Evolutionary conservation across 495 filamentous ascomycete species (phyloP), one percentile per base, ranked within the genome.

Genomic region (Penicillium cinerascens): DNA sequence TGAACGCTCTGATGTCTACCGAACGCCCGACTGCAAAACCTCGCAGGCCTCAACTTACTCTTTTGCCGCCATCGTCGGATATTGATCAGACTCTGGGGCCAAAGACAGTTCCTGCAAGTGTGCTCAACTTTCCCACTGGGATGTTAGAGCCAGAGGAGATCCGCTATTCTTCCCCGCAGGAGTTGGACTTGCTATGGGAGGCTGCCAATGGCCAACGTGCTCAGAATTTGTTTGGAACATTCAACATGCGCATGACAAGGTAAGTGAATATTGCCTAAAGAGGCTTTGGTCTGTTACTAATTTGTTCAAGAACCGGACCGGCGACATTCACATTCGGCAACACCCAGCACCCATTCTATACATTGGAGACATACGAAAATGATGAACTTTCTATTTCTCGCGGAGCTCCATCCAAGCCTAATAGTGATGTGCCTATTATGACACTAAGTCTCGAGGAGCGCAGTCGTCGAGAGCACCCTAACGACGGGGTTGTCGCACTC

Each of bases 401-500:
- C 42, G 55, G 60, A 17, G 65, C 70, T 27, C 77, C 77, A 8
- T 64, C 59, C 8, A 68, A 69, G 5, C 56, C 61, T 16, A 66
- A 64, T 36, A 66, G 62, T 23, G 68, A 63, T 23, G 61, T 78
- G 4, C 72, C 75, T 1, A 82, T 87, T 2, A 75, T 88, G 55
- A 71, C 64, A 49, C 79, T 87, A 4, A 79, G 73, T 0, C 71
- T 90, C 9, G 84, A 87, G 58, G 78, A 81, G 27, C 73, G 73
- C 2, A 64, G 66, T 11, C 79, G 82, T 4, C 78, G 79, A 4
- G 72, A 83, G 7, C 78, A 77, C 11, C 83, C 81, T 15, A 77
- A 84, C 53, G 82, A 88, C 61, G 86, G 85, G 7, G 77, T 90
- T 3, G 76, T 91, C n/a, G 82, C 86, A 0, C 76, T 83, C n/a